phyloP scores from a whole-genome alignment of 139 green algal species.

The Diplosphaera chodatii region DNA sequence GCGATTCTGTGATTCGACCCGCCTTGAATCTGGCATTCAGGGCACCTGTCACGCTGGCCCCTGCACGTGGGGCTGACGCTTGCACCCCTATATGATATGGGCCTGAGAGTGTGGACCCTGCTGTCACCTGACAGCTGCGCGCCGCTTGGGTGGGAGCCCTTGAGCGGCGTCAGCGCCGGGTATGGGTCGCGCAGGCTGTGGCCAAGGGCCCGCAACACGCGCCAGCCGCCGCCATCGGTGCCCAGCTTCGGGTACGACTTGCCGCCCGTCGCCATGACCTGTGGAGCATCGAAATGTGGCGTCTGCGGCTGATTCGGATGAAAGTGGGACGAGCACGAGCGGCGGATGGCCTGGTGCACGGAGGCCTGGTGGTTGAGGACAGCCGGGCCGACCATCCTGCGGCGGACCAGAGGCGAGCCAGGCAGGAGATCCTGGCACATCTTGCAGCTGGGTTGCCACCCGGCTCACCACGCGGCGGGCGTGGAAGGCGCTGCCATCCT shows the following conservation, averaged over 20 bases:
- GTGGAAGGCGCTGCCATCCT: conserved; percentile 5
- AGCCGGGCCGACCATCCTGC: no score
- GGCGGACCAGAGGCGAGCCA: no score
- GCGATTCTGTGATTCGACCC: no score
- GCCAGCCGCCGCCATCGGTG: conserved; percentile 71
- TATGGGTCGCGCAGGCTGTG: conserved; percentile 58
- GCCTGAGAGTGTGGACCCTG: neutral
- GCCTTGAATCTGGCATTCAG: no score
- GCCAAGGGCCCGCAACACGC: conserved; percentile 44
- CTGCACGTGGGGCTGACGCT: no score
- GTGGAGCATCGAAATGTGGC: no score
- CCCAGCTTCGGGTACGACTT: conserved; percentile 77
- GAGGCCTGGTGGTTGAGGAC: no score
- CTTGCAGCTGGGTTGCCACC: neutral
- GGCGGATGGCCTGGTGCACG: no score
- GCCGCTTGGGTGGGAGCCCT: conserved; percentile 55
- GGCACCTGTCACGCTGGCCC: no score
- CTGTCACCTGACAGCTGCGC: conserved; percentile 40
- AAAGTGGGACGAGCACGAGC: no score
- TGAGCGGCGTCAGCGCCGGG: conserved; percentile 81
- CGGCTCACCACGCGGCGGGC: conserved; percentile 4
- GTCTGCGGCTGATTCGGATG: no score
- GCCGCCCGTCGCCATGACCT: conserved; percentile 72
- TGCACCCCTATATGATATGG: no score
- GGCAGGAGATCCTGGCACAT: neutral